phyloP scores from a whole-genome alignment of 2,329 filamentous ascomycete species.

The Gnomoniopsis smithogilvyi region DNA sequence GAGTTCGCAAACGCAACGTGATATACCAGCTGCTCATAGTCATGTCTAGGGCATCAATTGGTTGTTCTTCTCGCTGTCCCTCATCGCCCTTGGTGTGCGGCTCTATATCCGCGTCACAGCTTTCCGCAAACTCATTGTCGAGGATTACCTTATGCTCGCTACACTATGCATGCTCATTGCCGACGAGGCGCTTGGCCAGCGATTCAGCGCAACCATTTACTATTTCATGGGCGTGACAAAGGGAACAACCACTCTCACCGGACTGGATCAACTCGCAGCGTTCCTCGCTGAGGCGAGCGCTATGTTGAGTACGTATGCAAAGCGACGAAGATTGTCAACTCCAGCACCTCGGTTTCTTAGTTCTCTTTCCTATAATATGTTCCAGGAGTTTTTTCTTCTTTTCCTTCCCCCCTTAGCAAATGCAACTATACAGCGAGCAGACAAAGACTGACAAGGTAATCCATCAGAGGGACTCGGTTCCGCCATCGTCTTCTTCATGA shows the following conservation, averaged over 20 bases:
- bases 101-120: slow-evolving; percentile 16
- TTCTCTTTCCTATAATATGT: neutral
- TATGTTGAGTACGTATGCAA: slow-evolving; percentile 11
- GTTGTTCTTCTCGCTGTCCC: slow-evolving; percentile 13
- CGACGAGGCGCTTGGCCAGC: slow-evolving; percentile 8
- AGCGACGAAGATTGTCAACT: neutral
- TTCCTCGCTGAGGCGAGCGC: slow-evolving; percentile 8
- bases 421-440: neutral
- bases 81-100: slow-evolving; percentile 8
- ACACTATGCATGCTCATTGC: slow-evolving; percentile 9
- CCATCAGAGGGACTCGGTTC: slow-evolving; percentile 5
- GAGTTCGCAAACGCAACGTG: neutral
- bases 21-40: neutral
- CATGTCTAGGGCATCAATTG: slow-evolving; percentile 13
- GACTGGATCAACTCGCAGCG: neutral
- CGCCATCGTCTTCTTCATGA: slow-evolving; percentile 13
- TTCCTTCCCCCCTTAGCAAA: neutral
- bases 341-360: no score
- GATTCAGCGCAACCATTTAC: slow-evolving; percentile 13
- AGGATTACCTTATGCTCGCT: slow-evolving; percentile 17
- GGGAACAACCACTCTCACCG: neutral
- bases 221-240: slow-evolving; percentile 12
- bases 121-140: slow-evolving; percentile 11
- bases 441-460: neutral
- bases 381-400: no score